phyloP scores from a whole-genome alignment of 2,329 filamentous ascomycete species.

The Dothistroma pini region DNA sequence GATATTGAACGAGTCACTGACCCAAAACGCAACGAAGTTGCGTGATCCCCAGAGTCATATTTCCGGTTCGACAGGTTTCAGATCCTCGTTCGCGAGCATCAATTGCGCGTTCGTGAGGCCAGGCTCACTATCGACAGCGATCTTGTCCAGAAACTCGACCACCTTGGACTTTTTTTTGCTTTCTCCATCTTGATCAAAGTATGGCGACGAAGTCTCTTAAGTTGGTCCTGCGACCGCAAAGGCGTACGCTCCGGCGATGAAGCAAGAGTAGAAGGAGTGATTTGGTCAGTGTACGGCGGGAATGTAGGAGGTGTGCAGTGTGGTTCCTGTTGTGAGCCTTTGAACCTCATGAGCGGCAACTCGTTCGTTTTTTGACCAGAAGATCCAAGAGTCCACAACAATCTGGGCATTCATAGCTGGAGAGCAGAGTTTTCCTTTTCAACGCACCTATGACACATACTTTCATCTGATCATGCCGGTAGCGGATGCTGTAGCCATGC shows the following conservation, averaged over 20 bases:
- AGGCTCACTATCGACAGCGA: conserved; percentile 70
- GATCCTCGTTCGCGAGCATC: conserved; percentile 72
- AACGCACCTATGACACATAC: conserved; percentile 6
- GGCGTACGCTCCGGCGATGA: conserved; percentile 9
- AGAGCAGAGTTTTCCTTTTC: conserved; percentile 11
- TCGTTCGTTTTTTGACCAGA: not conserved
- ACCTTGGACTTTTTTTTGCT: conserved; percentile 36
- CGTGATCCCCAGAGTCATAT: conserved; percentile 79
- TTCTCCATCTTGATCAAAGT: conserved; percentile 39
- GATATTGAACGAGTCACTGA: conserved; percentile 82
- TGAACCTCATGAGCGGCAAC: not conserved
- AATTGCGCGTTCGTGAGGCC: conserved; percentile 75
- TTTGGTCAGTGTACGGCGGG: not conserved
- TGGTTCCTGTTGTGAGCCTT: not conserved
- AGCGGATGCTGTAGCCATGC: conserved; percentile 3
- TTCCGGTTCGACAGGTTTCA: conserved; percentile 64
- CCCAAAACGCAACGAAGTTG: conserved; percentile 84
- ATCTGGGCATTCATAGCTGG: conserved; percentile 6
- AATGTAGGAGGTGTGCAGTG: not conserved
- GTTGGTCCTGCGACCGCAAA: conserved; percentile 6
- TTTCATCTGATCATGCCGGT: conserved; percentile 3
- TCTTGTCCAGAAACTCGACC: conserved; percentile 49
- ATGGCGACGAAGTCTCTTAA: not conserved
- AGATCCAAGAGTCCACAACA: not conserved
- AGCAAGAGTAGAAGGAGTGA: not conserved